Evolutionary conservation across 352 stramenopile genomes (phyloP).

Genomic region (Saprolegnia parasitica): DNA sequence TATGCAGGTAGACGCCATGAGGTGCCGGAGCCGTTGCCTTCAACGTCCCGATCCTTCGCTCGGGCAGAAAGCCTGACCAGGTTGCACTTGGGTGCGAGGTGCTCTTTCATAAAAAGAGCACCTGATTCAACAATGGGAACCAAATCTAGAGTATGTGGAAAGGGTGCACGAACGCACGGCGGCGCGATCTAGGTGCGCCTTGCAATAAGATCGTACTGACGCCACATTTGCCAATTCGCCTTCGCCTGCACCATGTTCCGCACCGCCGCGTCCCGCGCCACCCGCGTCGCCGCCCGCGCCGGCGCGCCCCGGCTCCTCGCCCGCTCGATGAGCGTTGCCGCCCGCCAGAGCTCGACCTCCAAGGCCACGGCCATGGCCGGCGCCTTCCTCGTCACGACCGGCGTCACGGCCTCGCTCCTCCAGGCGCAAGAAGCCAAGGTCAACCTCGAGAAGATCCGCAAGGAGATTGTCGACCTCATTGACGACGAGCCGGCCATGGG

Average conservation of each 20-base stretch:
- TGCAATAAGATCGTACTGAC: neutral
- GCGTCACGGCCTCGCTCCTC: slow-evolving; percentile 26
- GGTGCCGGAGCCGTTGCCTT: too few relatives aligned
- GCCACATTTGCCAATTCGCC: neutral
- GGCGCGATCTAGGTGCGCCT: neutral
- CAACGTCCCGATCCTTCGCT: too few relatives aligned
- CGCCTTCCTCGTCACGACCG: slow-evolving; percentile 19
- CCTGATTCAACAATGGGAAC: neutral
- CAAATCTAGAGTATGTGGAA: neutral
- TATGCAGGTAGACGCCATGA: too few relatives aligned
- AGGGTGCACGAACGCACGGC: too few relatives aligned
- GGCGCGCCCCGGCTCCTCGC: neutral
- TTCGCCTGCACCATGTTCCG: slow-evolving; percentile 9
- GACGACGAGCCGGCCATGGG: slow-evolving; percentile 86
- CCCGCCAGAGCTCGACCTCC: neutral
- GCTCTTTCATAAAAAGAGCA: neutral
- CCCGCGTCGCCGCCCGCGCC: neutral
- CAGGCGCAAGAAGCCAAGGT: slow-evolving; percentile 45
- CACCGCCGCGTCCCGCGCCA: neutral
- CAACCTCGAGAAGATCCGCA: slow-evolving; percentile 75
- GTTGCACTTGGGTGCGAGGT: neutral
- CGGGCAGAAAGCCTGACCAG: too few relatives aligned
- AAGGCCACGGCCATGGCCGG: slow-evolving; percentile 24
- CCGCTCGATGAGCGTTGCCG: neutral
- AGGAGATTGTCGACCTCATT: slow-evolving; percentile 86